Conservation (phyloP, 176 grass and related monocot genomes). For the Raddia distichophylla region DNA sequence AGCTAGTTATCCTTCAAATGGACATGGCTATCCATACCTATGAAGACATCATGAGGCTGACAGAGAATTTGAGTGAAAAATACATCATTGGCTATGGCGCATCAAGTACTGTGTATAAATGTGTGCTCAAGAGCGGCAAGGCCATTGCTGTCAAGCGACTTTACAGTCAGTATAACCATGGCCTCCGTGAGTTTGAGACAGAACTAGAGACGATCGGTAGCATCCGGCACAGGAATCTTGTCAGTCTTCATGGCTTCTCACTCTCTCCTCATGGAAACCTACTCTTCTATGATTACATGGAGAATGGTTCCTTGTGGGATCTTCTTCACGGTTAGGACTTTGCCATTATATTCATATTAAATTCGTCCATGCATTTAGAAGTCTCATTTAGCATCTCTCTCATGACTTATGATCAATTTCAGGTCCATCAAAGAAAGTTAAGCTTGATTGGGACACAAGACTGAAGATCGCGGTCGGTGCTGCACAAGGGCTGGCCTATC, state of each 20-base stretch:
- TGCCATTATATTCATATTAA: not conserved
- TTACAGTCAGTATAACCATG: conserved; percentile 88
- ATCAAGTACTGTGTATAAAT: conserved; percentile 95
- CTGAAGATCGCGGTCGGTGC: conserved; percentile 84
- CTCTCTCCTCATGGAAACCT: conserved; percentile 92
- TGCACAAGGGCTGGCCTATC: conserved; percentile 88
- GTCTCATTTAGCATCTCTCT: not conserved
- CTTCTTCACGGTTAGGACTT: conserved; percentile 79
- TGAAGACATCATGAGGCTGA: conserved; percentile 94
- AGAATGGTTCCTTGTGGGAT: conserved; percentile 99
- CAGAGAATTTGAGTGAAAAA: conserved; percentile 93
- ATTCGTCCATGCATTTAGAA: not conserved
- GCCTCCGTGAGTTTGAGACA: conserved; percentile 85
- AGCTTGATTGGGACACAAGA: conserved; percentile 90
- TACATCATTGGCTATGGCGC: conserved; percentile 97
- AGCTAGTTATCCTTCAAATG: conserved; percentile 93
- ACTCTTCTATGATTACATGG: conserved; percentile 99
- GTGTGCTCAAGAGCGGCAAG: conserved; percentile 80
- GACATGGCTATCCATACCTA: conserved; percentile 97
- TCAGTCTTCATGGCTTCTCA: conserved; percentile 92
- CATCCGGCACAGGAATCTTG: conserved; percentile 88
- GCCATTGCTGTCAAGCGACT: conserved; percentile 91
- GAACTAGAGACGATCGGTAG: conserved; percentile 86
- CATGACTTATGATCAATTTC: conserved; percentile 16
- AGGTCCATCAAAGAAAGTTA: conserved; percentile 98